Evolutionary conservation across 164 flowering plant genomes (phyloP).

Genomic region (Magnolia changhungtana): DNA sequence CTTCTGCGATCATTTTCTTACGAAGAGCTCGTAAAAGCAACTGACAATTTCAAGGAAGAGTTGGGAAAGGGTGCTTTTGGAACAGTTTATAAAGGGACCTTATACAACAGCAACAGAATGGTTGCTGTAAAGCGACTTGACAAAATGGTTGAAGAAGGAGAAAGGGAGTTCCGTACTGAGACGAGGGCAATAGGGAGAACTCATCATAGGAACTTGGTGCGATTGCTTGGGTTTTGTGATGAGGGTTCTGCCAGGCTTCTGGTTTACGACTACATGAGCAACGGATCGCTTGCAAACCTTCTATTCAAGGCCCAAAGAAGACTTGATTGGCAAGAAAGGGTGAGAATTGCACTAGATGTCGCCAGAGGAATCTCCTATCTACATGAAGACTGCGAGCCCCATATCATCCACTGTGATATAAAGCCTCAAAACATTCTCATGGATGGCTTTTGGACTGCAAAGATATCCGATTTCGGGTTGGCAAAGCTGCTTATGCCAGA

Average conservation of each 20-base stretch:
- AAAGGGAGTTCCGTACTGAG: conserved; percentile 21
- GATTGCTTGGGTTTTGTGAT: conserved; percentile 14
- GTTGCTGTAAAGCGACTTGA: conserved; percentile 19
- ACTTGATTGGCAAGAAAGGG: conserved; percentile 16
- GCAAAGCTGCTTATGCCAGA: conserved; percentile 15
- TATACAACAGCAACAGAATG: background rate
- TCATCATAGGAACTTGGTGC: conserved; percentile 25
- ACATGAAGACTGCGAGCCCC: conserved; percentile 19
- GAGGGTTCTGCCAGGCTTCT: conserved; percentile 14
- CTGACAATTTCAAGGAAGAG: conserved; percentile 13
- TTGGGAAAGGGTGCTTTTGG: conserved; percentile 18
- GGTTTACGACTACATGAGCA: conserved; percentile 24
- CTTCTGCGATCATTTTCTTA: conserved; percentile 7
- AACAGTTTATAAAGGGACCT: conserved; percentile 16
- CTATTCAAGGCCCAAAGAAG: conserved; percentile 7
- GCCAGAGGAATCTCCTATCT: conserved; percentile 22
- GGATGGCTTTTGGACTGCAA: conserved; percentile 17
- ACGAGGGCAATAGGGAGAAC: conserved; percentile 16
- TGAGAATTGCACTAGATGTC: conserved; percentile 14
- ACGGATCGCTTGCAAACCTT: conserved; percentile 18
- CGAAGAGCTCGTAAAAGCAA: conserved; percentile 12
- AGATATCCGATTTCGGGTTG: conserved; percentile 23
- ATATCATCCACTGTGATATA: conserved; percentile 22
- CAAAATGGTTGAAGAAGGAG: conserved; percentile 18
- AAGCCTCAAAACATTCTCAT: conserved; percentile 24